Conservation (phyloP, 2,329 filamentous ascomycete species). For the Diaporthe ilicicola region DNA sequence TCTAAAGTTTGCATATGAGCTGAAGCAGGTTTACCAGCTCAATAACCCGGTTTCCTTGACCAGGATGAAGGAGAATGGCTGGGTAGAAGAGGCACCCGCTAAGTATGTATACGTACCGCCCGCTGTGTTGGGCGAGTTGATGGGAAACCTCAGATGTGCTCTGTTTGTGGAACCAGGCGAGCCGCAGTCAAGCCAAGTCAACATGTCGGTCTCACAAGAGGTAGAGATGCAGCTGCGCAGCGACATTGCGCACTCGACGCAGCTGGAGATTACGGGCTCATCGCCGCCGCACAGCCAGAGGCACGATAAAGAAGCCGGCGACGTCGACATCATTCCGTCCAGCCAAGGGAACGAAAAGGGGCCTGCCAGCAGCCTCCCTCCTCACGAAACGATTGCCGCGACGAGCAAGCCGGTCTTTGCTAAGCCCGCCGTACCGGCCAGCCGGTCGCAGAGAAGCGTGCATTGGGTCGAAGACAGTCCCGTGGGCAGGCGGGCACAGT, state of each 20-base stretch:
- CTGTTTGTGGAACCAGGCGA: slow-evolving; percentile 49
- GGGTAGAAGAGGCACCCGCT: slow-evolving; percentile 59
- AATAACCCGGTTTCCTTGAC: slow-evolving; percentile 64
- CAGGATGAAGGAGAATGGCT: slow-evolving; percentile 63
- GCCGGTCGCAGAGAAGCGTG: slow-evolving; percentile 9
- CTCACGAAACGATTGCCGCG: neutral
- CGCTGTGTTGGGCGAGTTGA: slow-evolving; percentile 63
- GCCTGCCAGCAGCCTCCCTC: neutral
- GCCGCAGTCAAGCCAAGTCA: slow-evolving; percentile 37
- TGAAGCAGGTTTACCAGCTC: slow-evolving; percentile 67
- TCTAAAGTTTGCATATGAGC: slow-evolving; percentile 60
- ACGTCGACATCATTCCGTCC: neutral
- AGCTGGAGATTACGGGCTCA: slow-evolving; percentile 28
- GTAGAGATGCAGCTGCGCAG: slow-evolving; percentile 59
- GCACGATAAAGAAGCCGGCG: neutral
- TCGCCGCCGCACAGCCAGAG: neutral
- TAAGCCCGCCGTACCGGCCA: slow-evolving; percentile 15
- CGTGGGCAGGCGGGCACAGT: neutral
- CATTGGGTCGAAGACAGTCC: slow-evolving; percentile 24
- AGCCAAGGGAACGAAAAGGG: slow-evolving; percentile 11
- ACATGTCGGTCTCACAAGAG: slow-evolving; percentile 58
- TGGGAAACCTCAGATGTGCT: slow-evolving; percentile 65
- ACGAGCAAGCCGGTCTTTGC: slow-evolving; percentile 14
- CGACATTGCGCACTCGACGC: slow-evolving; percentile 48
- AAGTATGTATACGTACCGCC: slow-evolving; percentile 64